Percentiles rank a stretch among this genome's conserved stretches.
Evolutionary conservation across 345 rosid species (phyloP).

Genomic region (Dovyalis caffra): DNA sequence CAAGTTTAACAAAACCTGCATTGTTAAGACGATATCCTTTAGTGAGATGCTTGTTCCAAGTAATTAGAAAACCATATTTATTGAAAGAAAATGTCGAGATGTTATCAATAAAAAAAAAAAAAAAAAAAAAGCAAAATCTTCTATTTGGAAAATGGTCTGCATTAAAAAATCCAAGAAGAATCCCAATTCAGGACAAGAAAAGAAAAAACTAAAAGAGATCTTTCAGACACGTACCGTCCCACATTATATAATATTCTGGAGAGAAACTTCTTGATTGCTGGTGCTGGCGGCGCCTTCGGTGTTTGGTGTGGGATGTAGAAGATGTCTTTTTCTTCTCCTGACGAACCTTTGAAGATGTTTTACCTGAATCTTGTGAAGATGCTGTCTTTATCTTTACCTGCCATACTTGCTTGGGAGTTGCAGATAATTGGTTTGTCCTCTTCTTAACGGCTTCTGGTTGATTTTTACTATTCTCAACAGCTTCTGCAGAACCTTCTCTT

Average conservation of each 20-base stretch:
- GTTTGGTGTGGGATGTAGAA: background rate
- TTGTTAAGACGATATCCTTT: background rate
- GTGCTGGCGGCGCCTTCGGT: background rate
- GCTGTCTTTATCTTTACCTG: background rate
- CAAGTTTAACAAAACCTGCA: conserved; percentile 14
- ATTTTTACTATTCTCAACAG: background rate
- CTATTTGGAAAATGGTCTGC: background rate
- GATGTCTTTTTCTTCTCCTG: background rate
- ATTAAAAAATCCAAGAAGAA: background rate
- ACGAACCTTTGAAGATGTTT: background rate
- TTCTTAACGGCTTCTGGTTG: background rate
- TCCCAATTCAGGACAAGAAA: background rate
- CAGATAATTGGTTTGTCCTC: background rate
- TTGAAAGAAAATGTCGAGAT: background rate
- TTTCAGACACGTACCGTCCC: background rate
- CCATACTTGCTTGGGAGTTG: background rate
- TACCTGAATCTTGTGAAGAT: background rate
- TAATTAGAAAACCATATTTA: background rate
- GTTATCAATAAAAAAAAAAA: no score
- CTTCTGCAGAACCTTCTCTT: background rate
- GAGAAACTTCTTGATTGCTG: background rate
- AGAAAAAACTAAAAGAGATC: background rate
- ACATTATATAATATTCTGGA: background rate
- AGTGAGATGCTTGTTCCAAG: background rate
- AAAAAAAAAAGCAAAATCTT: background rate